These are phyloP conservation scores for Apiotrichum domesticum DNA, from an alignment of 1,284 basidiomycete species.

Conservation along the genomic window DNA sequence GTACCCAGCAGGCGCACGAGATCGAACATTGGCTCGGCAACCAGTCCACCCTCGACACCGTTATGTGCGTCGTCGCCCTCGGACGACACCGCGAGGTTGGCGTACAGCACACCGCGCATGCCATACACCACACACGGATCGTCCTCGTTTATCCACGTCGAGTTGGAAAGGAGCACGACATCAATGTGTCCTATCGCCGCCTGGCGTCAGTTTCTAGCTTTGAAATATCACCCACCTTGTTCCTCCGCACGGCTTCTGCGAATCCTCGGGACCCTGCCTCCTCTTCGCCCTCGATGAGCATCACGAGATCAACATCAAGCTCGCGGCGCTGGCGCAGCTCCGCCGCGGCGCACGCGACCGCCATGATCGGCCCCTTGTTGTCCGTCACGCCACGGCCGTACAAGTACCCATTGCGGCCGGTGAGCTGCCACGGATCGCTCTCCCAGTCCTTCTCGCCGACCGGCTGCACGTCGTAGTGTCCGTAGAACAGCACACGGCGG, in stretches of 20 bases:
- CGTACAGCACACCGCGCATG: conserved; percentile 74
- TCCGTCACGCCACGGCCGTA: conserved; percentile 90
- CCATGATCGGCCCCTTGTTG: conserved; percentile 89
- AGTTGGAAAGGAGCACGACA: conserved; percentile 79
- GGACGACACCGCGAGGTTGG: conserved; percentile 57
- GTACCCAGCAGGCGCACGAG: conserved; percentile 79
- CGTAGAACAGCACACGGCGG: conserved; percentile 77
- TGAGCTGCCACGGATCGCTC: conserved; percentile 76
- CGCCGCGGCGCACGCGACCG: conserved; percentile 81
- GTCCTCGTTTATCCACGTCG: conserved; percentile 92
- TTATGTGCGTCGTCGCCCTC: conserved; percentile 43
- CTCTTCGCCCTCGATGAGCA: conserved; percentile 93
- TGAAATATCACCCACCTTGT: conserved; percentile 57
- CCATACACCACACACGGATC: conserved; percentile 96
- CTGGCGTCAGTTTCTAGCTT: conserved; percentile 41
- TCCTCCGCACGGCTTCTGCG: conserved; percentile 61
- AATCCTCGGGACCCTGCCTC: conserved; percentile 88
- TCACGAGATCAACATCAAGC: conserved; percentile 78
- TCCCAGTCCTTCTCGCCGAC: conserved; percentile 70
- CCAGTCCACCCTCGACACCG: conserved; percentile 85
- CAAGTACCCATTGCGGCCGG: conserved; percentile 77
- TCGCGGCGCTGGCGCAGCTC: conserved; percentile 65
- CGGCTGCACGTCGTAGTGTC: conserved; percentile 85
- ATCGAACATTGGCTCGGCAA: conserved; percentile 84
- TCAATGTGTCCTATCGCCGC: conserved; percentile 75